phyloP scores from a whole-genome alignment of 768 basidiomycete genomes.

The Clathrus columnatus region DNA sequence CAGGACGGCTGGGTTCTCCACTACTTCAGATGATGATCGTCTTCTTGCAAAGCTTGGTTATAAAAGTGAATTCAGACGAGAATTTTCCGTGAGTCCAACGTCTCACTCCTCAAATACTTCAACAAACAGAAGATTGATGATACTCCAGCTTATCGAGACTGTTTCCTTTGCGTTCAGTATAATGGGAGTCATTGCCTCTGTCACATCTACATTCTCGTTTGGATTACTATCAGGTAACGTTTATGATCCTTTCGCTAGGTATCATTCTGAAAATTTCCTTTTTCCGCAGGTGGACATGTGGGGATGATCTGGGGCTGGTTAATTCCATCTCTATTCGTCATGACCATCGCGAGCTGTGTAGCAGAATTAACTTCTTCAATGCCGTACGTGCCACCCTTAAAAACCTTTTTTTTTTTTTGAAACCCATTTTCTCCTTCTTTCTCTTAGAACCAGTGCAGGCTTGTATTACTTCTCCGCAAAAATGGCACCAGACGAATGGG shows the following conservation, averaged over 20 bases:
- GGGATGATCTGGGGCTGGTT: slow-evolving; percentile 75
- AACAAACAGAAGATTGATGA: neutral
- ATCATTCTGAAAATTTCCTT: neutral
- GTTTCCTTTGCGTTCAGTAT: slow-evolving; percentile 60
- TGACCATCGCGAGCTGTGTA: slow-evolving; percentile 60
- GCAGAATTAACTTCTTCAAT: slow-evolving; percentile 66
- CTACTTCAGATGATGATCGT: slow-evolving; percentile 41
- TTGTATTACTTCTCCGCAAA: slow-evolving; percentile 75
- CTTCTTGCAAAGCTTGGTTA: slow-evolving; percentile 61
- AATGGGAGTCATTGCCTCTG: slow-evolving; percentile 65
- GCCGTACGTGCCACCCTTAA: slow-evolving; percentile 46
- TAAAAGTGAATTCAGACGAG: slow-evolving; percentile 62
- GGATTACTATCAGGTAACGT: slow-evolving; percentile 49
- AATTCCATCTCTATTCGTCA: slow-evolving; percentile 60
- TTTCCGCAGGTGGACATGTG: slow-evolving; percentile 53
- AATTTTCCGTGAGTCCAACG: slow-evolving; percentile 49
- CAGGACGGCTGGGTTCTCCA: neutral
- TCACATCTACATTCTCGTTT: slow-evolving; percentile 59
- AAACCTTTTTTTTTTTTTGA: neutral
- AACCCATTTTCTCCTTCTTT: neutral
- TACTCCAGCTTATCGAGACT: slow-evolving; percentile 44
- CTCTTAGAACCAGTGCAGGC: slow-evolving; percentile 60
- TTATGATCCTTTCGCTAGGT: neutral
- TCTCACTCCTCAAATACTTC: neutral
- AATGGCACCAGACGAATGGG: slow-evolving; percentile 52